Evolutionary conservation across 2,329 filamentous ascomycete species (phyloP).

Genomic region (Colletotrichum liaoningense): DNA sequence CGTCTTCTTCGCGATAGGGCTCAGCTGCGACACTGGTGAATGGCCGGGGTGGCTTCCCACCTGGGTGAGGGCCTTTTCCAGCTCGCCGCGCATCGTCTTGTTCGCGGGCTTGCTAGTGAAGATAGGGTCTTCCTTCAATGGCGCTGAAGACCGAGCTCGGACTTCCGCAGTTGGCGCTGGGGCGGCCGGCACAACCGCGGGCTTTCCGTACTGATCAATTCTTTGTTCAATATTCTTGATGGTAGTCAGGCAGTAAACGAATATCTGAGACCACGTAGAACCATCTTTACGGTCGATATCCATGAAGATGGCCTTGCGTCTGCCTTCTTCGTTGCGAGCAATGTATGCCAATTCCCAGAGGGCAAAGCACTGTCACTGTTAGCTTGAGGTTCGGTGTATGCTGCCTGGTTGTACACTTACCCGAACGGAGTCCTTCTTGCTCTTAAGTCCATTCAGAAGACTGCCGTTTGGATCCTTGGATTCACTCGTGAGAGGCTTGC

Average conservation of each 20-base stretch:
- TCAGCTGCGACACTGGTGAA: constrained; percentile 59
- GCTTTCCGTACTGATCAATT: constrained; percentile 71
- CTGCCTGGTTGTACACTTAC: constrained; percentile 53
- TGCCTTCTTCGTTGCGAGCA: constrained; percentile 77
- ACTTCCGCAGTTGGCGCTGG: constrained; percentile 46
- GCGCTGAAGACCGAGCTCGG: constrained; percentile 50
- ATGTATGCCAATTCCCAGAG: constrained; percentile 92
- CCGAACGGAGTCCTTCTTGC: constrained; percentile 82
- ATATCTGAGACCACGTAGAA: constrained; percentile 84
- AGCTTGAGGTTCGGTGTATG: not conserved
- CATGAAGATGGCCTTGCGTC: constrained; percentile 84
- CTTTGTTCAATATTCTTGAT: constrained; percentile 75
- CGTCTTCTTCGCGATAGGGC: constrained; percentile 62
- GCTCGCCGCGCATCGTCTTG: constrained; percentile 53
- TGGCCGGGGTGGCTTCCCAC: constrained; percentile 60
- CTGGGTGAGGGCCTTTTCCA: constrained; percentile 59
- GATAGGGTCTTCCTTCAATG: constrained; percentile 58
- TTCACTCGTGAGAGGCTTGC: constrained; percentile 83
- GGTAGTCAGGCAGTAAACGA: constrained; percentile 74
- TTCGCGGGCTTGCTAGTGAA: constrained; percentile 52
- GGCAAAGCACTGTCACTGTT: constrained; percentile 67
- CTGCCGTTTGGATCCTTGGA: constrained; percentile 94
- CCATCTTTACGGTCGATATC: constrained; percentile 88
- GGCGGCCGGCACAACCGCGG: constrained; percentile 47
- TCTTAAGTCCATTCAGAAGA: constrained; percentile 83